Percentiles rank a stretch among this genome's conserved stretches.
Conservation (phyloP, 2,329 filamentous ascomycete genomes). For the Beauveria sp. region DNA sequence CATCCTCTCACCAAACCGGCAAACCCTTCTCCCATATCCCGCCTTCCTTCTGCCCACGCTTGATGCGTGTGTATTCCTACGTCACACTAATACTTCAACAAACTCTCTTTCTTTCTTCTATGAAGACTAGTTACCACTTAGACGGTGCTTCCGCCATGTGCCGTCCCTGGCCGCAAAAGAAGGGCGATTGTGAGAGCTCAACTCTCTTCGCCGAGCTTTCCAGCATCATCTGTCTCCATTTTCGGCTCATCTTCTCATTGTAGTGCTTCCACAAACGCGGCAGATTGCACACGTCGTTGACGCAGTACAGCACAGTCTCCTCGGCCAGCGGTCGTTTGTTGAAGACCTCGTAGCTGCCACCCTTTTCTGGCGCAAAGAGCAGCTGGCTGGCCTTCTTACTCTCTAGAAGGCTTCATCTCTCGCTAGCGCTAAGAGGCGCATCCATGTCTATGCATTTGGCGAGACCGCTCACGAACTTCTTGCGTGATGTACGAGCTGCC, state of each 20-base stretch:
- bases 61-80: no score
- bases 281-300: conserved; percentile 36
- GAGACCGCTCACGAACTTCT: conserved; percentile 18
- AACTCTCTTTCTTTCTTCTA: no score
- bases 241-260: conserved; percentile 14
- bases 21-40: no score
- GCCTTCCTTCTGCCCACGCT: no score
- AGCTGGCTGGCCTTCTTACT: conserved; percentile 28
- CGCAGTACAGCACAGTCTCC: conserved; percentile 37
- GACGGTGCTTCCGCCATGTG: conserved; percentile 15
- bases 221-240: conserved; percentile 18
- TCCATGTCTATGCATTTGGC: conserved; percentile 25
- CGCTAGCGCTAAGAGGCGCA: conserved; percentile 6
- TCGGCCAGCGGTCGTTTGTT: conserved; percentile 34
- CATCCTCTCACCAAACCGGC: no score
- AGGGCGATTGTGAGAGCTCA: conserved; percentile 19
- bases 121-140: no score
- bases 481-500: conserved; percentile 21
- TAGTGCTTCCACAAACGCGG: conserved; percentile 26
- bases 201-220: conserved; percentile 22
- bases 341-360: conserved; percentile 39
- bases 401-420: conserved; percentile 20
- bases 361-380: conserved; percentile 33
- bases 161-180: conserved; percentile 20
- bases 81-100: no score